A percentile compares a stretch with the other conserved stretches of the same genome.
phyloP scores from a whole-genome alignment of 2,329 filamentous ascomycete genomes.

The Calcarisporium arbuscula region DNA sequence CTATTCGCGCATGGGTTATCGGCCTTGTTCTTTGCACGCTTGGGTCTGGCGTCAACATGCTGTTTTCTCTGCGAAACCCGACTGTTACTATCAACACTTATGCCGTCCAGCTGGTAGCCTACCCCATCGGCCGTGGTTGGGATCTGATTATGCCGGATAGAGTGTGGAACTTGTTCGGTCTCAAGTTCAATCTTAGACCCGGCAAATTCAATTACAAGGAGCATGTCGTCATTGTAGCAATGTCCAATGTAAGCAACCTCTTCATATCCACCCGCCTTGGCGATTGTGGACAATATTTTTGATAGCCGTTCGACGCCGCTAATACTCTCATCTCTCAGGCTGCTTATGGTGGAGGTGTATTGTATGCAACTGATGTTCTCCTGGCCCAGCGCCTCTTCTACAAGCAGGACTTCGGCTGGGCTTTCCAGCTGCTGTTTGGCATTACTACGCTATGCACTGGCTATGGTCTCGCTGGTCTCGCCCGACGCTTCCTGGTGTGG shows the following conservation, averaged over 20 bases:
- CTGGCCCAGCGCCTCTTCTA: slow-evolving; percentile 51
- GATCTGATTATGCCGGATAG: slow-evolving; percentile 48
- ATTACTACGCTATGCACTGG: slow-evolving; percentile 51
- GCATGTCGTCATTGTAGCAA: slow-evolving; percentile 55
- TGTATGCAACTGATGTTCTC: slow-evolving; percentile 49
- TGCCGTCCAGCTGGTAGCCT: slow-evolving; percentile 56
- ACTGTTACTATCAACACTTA: slow-evolving; percentile 55
- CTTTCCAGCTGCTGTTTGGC: slow-evolving; percentile 47
- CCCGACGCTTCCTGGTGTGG: slow-evolving; percentile 45
- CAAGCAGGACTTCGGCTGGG: slow-evolving; percentile 46
- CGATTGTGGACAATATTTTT: not conserved
- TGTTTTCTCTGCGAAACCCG: slow-evolving; percentile 55
- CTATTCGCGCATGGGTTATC: slow-evolving; percentile 58
- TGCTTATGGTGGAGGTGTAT: slow-evolving; percentile 49
- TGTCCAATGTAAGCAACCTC: slow-evolving; percentile 51
- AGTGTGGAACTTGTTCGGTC: slow-evolving; percentile 42
- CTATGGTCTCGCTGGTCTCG: slow-evolving; percentile 50
- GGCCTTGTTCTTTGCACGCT: slow-evolving; percentile 55
- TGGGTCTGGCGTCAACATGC: slow-evolving; percentile 55
- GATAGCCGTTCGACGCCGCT: not conserved
- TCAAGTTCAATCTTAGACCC: slow-evolving; percentile 50
- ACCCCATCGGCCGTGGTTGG: slow-evolving; percentile 50
- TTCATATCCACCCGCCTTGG: not conserved
- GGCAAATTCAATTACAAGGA: slow-evolving; percentile 58
- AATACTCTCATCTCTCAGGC: slow-evolving; percentile 31